Evolutionary conservation across 2,329 filamentous ascomycete genomes (phyloP).

Genomic region (Cladophialophora chaetospira): DNA sequence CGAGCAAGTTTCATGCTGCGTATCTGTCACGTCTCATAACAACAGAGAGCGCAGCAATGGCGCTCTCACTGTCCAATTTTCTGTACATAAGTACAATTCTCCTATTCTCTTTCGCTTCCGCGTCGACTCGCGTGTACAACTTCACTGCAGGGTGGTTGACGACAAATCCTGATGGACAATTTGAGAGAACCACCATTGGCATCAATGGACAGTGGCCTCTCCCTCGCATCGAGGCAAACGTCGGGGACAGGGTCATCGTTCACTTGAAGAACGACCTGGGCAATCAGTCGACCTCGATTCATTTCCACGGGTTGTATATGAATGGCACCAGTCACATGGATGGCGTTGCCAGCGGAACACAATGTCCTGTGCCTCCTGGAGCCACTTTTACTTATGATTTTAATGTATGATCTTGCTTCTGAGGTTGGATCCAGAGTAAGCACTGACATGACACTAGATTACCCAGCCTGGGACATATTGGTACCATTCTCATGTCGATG

Average conservation of each 20-base stretch:
- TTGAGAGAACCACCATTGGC: conserved; percentile 68
- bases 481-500: conserved; percentile 72
- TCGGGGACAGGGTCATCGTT: conserved; percentile 42
- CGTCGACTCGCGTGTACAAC: conserved; percentile 52
- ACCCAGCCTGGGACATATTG: conserved; percentile 74
- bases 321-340: conserved; percentile 72
- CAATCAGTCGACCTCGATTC: conserved; percentile 43
- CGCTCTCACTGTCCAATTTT: conserved; percentile 48
- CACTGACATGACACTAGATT: conserved; percentile 41
- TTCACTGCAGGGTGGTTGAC: conserved; percentile 72
- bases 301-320: conserved; percentile 72
- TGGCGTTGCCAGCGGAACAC: conserved; percentile 65
- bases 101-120: conserved; percentile 32
- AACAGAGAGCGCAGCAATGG: conserved; percentile 40
- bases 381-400: conserved; percentile 70
- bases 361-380: conserved; percentile 67
- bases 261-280: conserved; percentile 45
- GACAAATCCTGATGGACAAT: conserved; percentile 69
- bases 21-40: not conserved
- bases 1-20: not conserved
- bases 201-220: conserved; percentile 78
- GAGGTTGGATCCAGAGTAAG: no score
- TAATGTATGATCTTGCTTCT: conserved; percentile 57
- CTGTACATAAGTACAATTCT: conserved; percentile 39
- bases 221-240: conserved; percentile 54